phyloP scores from a whole-genome alignment of 352 stramenopile species.

The Phytopythium boreale region DNA sequence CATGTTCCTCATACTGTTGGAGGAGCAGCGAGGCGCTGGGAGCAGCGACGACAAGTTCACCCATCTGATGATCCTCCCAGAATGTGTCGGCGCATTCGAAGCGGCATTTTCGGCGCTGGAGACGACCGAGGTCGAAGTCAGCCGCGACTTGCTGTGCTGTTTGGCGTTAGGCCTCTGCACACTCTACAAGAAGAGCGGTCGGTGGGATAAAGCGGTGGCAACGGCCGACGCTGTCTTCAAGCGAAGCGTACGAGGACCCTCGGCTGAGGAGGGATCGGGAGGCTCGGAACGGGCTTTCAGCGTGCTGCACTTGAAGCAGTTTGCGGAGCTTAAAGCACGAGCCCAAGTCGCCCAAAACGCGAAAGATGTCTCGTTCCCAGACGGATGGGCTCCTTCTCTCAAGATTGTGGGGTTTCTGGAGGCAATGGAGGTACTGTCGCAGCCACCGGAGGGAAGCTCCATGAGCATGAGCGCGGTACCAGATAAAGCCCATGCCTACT shows the following conservation, averaged over 20 bases:
- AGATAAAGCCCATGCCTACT: constrained; percentile 50
- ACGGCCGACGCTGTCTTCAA: constrained; percentile 63
- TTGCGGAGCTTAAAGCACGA: constrained; percentile 63
- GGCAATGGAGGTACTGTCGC: constrained; percentile 38
- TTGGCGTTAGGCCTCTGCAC: constrained; percentile 47
- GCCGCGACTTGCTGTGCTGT: constrained; percentile 48
- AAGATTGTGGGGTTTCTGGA: constrained; percentile 55
- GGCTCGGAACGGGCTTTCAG: background rate
- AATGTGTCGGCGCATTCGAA: constrained; percentile 67
- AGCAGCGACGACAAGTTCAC: constrained; percentile 18
- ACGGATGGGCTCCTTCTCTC: constrained; percentile 27
- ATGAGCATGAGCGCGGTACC: constrained; percentile 22
- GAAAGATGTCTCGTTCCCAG: constrained; percentile 55
- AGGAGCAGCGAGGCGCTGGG: constrained; percentile 8
- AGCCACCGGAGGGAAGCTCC: constrained; percentile 9
- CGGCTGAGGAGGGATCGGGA: background rate
- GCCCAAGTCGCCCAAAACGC: constrained; percentile 64
- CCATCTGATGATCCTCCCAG: constrained; percentile 45
- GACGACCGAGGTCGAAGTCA: constrained; percentile 12
- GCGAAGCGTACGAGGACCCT: constrained; percentile 20
- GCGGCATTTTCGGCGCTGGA: constrained; percentile 46
- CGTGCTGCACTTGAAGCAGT: constrained; percentile 50
- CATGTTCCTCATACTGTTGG: constrained; percentile 55
- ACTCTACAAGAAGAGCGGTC: constrained; percentile 42
- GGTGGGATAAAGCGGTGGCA: constrained; percentile 43